Evolutionary conservation across 306 rosid genomes (phyloP).

Genomic region (Pyrus betulifolia): DNA sequence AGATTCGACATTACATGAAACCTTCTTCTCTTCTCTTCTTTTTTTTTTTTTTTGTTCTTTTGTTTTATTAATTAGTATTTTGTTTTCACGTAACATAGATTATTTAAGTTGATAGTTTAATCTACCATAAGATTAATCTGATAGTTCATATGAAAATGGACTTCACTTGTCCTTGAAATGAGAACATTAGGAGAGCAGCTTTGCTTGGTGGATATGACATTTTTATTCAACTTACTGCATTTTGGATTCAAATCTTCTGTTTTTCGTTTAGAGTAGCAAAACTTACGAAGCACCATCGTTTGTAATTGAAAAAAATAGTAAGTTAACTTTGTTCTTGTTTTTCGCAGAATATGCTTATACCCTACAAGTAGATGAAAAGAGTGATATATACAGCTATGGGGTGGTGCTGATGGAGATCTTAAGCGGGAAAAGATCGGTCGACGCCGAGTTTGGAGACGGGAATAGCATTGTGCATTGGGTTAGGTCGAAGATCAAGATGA

Average conservation of each 20-base stretch:
- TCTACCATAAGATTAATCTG: no score
- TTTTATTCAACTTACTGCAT: neutral
- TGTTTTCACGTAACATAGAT: no score
- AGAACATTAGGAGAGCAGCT: no score
- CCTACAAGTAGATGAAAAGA: constrained; percentile 90
- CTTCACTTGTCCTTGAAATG: no score
- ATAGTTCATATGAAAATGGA: no score
- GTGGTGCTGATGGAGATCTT: constrained; percentile 78
- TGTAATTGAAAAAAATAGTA: neutral
- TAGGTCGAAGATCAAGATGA: constrained; percentile 44
- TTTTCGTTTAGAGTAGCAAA: no score
- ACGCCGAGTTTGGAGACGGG: constrained; percentile 76
- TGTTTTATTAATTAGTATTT: no score
- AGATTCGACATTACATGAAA: no score
- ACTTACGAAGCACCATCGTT: neutral
- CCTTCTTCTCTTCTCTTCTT: no score
- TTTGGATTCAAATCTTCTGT: neutral
- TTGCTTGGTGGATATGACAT: neutral
- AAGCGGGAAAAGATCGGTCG: constrained; percentile 56
- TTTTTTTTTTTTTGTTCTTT: no score
- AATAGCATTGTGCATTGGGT: constrained; percentile 92
- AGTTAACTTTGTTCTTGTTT: neutral
- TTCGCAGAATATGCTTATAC: constrained; percentile 84
- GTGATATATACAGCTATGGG: constrained; percentile 83
- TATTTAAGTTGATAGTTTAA: no score